Evolutionary conservation across 2,329 filamentous ascomycete genomes (phyloP), one percentile per base, ranked within the genome.

Genomic region (Xylariales sp.): DNA sequence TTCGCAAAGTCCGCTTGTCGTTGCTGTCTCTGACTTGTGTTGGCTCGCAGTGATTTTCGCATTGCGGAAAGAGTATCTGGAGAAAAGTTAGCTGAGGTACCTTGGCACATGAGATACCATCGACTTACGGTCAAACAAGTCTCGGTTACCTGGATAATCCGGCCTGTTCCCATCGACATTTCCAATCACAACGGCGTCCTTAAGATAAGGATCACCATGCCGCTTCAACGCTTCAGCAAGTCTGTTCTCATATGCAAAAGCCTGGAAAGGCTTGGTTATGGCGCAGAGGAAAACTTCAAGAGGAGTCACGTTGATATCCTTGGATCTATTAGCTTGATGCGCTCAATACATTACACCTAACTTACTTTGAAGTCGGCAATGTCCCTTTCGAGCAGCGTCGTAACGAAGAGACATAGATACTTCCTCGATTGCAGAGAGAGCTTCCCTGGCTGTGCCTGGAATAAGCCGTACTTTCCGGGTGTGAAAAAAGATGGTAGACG

Each of bases 231-330:
- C 59, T 41, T 69, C 63, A 4, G 68, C 74, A 4, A 81, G 62
- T 16, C 64, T 62, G 44, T 69, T 67, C 51, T 79, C 74, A 47
- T 74, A 74, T 4, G 56, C 61, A 11, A 77, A 46, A 16, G 62
- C 66, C 29, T 59, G 52, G 3, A 51, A 59, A 4, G 78, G 76
- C 49, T 76, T 76, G 31, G 71, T 65, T 33, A 81, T 60, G 6
- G 70, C 66, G 15, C 71, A 51, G 31, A 75, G 50, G 71, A 78
- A 80, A n/a, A 79, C 56, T 29, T 74, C 69, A 4, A 71, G 58
- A 8, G 73, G 52, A 7, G 64, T 68, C n/a, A 66, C 61, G 2
- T 62, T 66, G 3, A 71, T 51, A 28, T 73, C 64, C 53, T 65
- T 12, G 20, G 22, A 6, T 48, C 37, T 36, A 42, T 51, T 39